phyloP scores from a whole-genome alignment of 1,139 yeast species.

The Kurtzmaniella quercitrusa region DNA sequence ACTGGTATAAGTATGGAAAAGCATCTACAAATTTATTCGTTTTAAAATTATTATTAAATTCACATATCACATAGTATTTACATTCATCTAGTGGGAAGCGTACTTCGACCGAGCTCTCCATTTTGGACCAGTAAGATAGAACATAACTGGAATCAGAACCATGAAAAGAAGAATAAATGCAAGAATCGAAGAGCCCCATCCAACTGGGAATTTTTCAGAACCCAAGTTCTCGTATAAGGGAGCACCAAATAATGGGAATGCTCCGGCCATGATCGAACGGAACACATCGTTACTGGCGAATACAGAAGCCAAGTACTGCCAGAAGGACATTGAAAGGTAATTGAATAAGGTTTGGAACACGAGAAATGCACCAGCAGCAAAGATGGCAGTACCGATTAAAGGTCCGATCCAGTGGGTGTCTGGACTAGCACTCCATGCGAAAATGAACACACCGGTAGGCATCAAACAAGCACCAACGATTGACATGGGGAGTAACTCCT shows the following conservation, averaged over 20 bases:
- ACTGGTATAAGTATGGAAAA: too few species aligned
- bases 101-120: constrained; percentile 46
- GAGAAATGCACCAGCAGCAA: constrained; percentile 34
- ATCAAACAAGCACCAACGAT: constrained; percentile 39
- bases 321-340: constrained; percentile 26
- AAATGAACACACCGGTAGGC: constrained; percentile 44
- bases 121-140: constrained; percentile 47
- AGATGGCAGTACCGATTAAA: constrained; percentile 37
- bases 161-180: constrained; percentile 40
- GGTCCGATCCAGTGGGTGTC: constrained; percentile 43
- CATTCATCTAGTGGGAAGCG: constrained; percentile 3
- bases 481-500: constrained; percentile 40
- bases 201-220: constrained; percentile 48
- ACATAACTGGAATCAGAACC: constrained; percentile 44
- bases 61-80: not conserved
- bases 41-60: not conserved
- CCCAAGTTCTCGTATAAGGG: constrained; percentile 46
- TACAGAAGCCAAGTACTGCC: constrained; percentile 50
- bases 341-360: constrained; percentile 27
- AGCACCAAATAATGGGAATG: constrained; percentile 59
- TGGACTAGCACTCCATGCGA: constrained; percentile 47
- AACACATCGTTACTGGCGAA: constrained; percentile 54
- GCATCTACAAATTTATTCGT: too few species aligned
- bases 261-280: constrained; percentile 53
- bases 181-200: constrained; percentile 50